phyloP scores from a whole-genome alignment of 306 rosid genomes.

The Prunus campanulata region DNA sequence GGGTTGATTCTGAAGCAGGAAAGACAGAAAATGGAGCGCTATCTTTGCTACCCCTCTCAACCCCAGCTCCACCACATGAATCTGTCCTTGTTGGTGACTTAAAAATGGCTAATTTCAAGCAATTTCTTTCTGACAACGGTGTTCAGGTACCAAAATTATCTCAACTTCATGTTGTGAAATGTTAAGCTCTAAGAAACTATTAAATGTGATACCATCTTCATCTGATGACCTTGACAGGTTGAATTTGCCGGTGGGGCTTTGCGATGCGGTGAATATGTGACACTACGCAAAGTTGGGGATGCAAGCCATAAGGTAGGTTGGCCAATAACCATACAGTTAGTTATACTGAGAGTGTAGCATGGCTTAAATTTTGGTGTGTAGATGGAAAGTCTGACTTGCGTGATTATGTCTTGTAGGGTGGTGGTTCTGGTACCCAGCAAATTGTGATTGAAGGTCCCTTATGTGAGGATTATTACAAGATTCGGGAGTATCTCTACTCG shows the following conservation, averaged over 20 bases:
- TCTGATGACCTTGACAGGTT: slow-evolving; percentile 42
- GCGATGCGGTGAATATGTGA: slow-evolving; percentile 92
- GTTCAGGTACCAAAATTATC: slow-evolving; percentile 55
- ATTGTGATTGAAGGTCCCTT: slow-evolving; percentile 87
- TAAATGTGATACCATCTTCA: background rate
- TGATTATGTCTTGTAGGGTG: slow-evolving; percentile 50
- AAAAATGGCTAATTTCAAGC: slow-evolving; percentile 91
- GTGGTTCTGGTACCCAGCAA: slow-evolving; percentile 86
- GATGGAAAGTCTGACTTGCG: slow-evolving; percentile 19
- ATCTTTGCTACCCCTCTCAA: slow-evolving; percentile 68
- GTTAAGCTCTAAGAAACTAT: background rate
- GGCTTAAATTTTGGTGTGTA: background rate
- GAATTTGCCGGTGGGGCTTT: slow-evolving; percentile 85
- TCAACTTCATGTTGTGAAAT: background rate
- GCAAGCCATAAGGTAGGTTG: slow-evolving; percentile 74
- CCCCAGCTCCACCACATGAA: slow-evolving; percentile 64
- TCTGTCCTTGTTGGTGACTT: slow-evolving; percentile 92
- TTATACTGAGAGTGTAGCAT: background rate
- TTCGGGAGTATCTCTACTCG: slow-evolving; percentile 70
- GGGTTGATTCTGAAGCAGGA: slow-evolving; percentile 87
- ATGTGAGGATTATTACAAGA: slow-evolving; percentile 85
- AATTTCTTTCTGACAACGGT: slow-evolving; percentile 85
- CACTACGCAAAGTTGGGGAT: slow-evolving; percentile 87
- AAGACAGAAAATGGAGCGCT: slow-evolving; percentile 60
- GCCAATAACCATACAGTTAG: background rate